A percentile compares a stretch with the other conserved stretches of the same genome.
phyloP scores from a whole-genome alignment of 1,284 basidiomycete species.

The Caloboletus inedulis region DNA sequence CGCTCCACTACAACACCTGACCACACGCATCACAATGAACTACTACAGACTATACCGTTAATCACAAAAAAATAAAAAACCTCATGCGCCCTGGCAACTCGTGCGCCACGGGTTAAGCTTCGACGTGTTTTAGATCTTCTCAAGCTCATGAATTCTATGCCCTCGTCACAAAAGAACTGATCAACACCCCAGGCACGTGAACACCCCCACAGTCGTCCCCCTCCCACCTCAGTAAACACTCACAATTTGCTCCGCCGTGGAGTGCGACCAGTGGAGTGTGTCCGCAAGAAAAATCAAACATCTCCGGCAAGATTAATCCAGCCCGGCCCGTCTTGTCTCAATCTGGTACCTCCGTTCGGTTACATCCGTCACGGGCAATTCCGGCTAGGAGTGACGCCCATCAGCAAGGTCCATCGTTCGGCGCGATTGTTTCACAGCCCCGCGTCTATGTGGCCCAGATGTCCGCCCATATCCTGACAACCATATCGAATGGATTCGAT shows the following conservation, averaged over 20 bases:
- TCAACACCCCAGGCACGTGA: slow-evolving; percentile 10
- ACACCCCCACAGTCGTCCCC: slow-evolving; percentile 1
- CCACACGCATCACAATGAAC: slow-evolving; percentile 24
- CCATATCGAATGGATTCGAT: neutral
- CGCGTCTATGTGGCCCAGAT: slow-evolving; percentile 1
- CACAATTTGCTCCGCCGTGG: neutral
- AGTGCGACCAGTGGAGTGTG: neutral
- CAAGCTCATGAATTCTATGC: no score
- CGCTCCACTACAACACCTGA: slow-evolving; percentile 7
- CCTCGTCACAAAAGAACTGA: no score
- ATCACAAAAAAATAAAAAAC: neutral
- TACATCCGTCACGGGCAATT: slow-evolving; percentile 27
- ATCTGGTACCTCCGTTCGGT: slow-evolving; percentile 30
- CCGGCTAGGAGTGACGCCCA: slow-evolving; percentile 17
- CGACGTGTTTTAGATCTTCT: neutral
- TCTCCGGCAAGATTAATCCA: slow-evolving; percentile 12
- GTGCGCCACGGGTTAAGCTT: slow-evolving; percentile 7
- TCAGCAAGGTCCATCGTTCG: neutral
- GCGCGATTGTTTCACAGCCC: slow-evolving; percentile 5
- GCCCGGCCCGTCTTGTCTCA: slow-evolving; percentile 16
- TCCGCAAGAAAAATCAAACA: slow-evolving; percentile 2
- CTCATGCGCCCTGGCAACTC: slow-evolving; percentile 24
- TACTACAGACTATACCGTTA: slow-evolving; percentile 1
- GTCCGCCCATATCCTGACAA: neutral
- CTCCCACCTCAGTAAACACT: neutral